Conservation (phyloP, 1,284 basidiomycete species). For the Erythrobasidium hasegawianum region DNA sequence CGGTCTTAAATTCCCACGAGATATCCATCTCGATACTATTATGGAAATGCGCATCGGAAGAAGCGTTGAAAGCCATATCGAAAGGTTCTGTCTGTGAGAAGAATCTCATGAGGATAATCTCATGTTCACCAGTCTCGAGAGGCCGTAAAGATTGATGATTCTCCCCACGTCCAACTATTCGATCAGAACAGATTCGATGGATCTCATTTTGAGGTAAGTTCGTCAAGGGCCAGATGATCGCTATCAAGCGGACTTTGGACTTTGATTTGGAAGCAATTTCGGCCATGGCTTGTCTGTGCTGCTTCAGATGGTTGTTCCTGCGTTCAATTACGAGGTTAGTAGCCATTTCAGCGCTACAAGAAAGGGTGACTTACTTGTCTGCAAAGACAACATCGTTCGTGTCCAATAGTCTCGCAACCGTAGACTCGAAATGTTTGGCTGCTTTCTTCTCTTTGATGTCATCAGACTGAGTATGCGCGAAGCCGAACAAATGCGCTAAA, state of each 20-base stretch:
- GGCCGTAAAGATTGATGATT: constrained; percentile 75
- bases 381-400: constrained; percentile 75
- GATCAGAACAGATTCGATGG: constrained; percentile 70
- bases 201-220: constrained; percentile 55
- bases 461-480: constrained; percentile 88
- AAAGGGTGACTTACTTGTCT: constrained; percentile 64
- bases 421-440: constrained; percentile 70
- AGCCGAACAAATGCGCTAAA: constrained; percentile 70
- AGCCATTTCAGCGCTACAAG: too few relatives aligned
- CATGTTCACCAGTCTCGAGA: constrained; percentile 61
- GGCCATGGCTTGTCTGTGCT: constrained; percentile 67
- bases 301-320: constrained; percentile 80
- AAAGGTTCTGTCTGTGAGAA: constrained; percentile 66
- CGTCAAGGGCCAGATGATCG: constrained; percentile 69
- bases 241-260: constrained; percentile 62
- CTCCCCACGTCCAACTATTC: constrained; percentile 67
- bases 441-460: constrained; percentile 77
- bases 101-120: constrained; percentile 77
- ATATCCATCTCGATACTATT: constrained; percentile 64
- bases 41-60: constrained; percentile 59
- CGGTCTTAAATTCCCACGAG: constrained; percentile 57
- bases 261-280: constrained; percentile 42
- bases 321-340: too few relatives aligned
- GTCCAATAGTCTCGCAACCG: constrained; percentile 63
- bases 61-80: constrained; percentile 47